Base-by-base conservation (phyloP, 108 stramenopile genomes). In the Conticribra weissflogii region DNA sequence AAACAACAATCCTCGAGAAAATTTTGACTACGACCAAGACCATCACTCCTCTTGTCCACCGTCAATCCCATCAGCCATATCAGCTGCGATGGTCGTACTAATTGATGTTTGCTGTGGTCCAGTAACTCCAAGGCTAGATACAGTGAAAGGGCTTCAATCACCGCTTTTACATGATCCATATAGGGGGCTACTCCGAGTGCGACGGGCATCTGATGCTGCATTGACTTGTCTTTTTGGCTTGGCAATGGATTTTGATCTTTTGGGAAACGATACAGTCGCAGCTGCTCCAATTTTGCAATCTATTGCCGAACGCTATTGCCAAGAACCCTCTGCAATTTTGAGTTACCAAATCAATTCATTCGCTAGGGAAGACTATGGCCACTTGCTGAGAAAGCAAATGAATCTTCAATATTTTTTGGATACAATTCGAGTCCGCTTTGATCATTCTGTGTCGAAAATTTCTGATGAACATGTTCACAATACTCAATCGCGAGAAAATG, bases 381-480 rank as follows among this genome's bases (percentile, higher is more conserved):
- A 46, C 9, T 52, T 95, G 17, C 24, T 95, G 36, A 72, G 94
- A 27, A 88, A 84, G 71, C 91, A 95, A 62, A 76, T 93, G 8
- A 86, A 88, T 53, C 81, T 93, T 4, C 94, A 95, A 63, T 87
- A 78, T 51, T 86, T 93, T 65, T 80, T 95, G 76, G 94, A 95
- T 71, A 73, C 57, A 22, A 64, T 95, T 16, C 67, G 83, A 15
- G 59, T 83, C 54, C 78, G 84, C 15, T 81, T 91, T 45, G 69
- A 83, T 17, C 48, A 68, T 49, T 68, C 71, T 17, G 66, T 72
- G n/a, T 54, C 59, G 23, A 45, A 17, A 14, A 21, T 33, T 15
- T 45, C 68, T 2, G 61, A 56, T 12, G 33, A 65, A 55, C 21
- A 32, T 18, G 68, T 51, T 33, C 33, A 29, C 53, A n/a, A 32